A percentile compares a stretch with the other conserved stretches of the same genome.
Conservation (phyloP, 148 eudicot species). For the Camellia granthamiana region DNA sequence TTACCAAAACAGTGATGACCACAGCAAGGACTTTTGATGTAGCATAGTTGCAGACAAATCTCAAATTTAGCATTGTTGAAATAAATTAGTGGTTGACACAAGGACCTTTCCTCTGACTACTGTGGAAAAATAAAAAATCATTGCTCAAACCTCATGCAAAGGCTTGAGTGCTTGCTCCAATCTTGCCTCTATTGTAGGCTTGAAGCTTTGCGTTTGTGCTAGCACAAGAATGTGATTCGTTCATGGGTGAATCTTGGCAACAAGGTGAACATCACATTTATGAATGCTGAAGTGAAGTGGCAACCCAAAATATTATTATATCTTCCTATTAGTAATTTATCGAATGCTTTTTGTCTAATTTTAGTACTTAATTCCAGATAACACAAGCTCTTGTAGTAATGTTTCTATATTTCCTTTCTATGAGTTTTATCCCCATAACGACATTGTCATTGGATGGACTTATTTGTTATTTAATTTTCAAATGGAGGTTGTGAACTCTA, state of each 20-base stretch:
- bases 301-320: neutral
- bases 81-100: neutral
- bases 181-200: neutral
- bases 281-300: neutral
- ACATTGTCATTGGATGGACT: neutral
- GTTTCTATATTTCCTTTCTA: neutral
- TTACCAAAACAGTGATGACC: neutral
- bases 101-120: neutral
- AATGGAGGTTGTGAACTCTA: slow-evolving; percentile 69
- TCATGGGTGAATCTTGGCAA: neutral
- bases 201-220: neutral
- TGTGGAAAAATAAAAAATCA: neutral
- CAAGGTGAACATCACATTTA: neutral
- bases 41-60: neutral
- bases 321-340: neutral
- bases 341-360: neutral
- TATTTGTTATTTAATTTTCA: neutral
- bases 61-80: neutral
- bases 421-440: neutral
- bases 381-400: neutral
- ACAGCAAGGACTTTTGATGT: neutral
- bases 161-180: neutral
- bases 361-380: neutral
- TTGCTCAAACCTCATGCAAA: too few species aligned
- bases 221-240: neutral